Evolutionary conservation across 345 rosid species (phyloP).

Genomic region (Acer saccharum): DNA sequence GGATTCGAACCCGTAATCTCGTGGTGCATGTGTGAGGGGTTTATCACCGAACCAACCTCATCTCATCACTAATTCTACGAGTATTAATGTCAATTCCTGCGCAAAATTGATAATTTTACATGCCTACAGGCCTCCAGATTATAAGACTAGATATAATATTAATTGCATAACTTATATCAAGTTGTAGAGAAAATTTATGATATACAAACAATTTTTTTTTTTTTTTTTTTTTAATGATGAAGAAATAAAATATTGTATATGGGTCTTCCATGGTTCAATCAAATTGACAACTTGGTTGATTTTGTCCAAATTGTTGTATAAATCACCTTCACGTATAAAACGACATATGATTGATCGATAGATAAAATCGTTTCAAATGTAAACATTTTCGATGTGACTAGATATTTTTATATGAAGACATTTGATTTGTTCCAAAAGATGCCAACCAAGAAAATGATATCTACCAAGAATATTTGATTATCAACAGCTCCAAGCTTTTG

Average conservation of each 20-base stretch:
- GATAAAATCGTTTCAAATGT: neutral
- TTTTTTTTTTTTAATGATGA: neutral
- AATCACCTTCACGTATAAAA: neutral
- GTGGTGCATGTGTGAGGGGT: no score
- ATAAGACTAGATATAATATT: no score
- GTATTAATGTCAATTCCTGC: no score
- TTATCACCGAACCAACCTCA: no score
- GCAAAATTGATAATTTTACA: no score
- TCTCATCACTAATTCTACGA: no score
- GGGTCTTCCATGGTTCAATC: slow-evolving; percentile 5
- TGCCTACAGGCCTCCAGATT: no score
- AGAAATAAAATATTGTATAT: neutral
- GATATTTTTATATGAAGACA: neutral
- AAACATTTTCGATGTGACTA: neutral
- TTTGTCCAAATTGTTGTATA: neutral
- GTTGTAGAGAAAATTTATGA: no score
- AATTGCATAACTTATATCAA: no score
- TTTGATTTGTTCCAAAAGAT: neutral
- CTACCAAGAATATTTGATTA: neutral
- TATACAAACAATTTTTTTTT: neutral
- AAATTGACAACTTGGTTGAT: neutral
- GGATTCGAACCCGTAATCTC: no score
- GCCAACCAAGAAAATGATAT: neutral
- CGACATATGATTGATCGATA: neutral
- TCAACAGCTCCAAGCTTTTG: no score